Conservation (phyloP, 805 yeast genomes). For the Nakazawaea ambrosiae region DNA sequence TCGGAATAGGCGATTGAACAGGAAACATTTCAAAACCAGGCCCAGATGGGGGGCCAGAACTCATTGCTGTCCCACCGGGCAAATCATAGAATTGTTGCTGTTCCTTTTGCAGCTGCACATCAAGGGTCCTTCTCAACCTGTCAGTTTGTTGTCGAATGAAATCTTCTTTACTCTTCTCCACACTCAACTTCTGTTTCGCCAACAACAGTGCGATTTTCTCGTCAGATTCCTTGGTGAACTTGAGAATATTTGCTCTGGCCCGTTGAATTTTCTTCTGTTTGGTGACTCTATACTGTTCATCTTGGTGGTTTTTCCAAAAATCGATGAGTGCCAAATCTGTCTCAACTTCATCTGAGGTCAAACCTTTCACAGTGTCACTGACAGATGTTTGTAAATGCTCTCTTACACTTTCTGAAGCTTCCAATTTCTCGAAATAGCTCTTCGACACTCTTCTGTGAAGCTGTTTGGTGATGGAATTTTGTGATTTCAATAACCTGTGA, state of each 20-base stretch:
- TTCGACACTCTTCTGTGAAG: background rate
- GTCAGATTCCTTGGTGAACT: background rate
- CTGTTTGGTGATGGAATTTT: background rate
- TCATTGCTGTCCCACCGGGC: too few relatives aligned
- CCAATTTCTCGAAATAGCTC: background rate
- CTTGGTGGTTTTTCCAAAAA: conserved; percentile 8
- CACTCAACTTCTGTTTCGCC: conserved; percentile 14
- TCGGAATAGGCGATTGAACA: too few relatives aligned
- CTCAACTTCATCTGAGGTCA: conserved; percentile 2
- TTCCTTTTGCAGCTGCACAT: too few relatives aligned
- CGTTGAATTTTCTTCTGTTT: conserved; percentile 1
- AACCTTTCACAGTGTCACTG: background rate
- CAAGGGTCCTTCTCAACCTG: too few relatives aligned
- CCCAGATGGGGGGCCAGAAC: too few relatives aligned
- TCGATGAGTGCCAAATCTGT: conserved; percentile 4
- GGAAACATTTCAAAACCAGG: too few relatives aligned
- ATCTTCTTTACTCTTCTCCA: background rate
- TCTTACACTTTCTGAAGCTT: background rate
- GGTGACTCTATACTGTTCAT: background rate
- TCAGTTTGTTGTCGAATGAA: background rate
- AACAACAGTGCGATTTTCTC: background rate
- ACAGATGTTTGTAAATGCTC: background rate
- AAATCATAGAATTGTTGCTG: too few relatives aligned
- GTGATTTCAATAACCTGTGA: background rate
- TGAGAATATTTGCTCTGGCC: background rate